Evolutionary conservation across 192 early-diverging fungal genomes (phyloP).

Genomic region (Globomyces pollinis-pini): DNA sequence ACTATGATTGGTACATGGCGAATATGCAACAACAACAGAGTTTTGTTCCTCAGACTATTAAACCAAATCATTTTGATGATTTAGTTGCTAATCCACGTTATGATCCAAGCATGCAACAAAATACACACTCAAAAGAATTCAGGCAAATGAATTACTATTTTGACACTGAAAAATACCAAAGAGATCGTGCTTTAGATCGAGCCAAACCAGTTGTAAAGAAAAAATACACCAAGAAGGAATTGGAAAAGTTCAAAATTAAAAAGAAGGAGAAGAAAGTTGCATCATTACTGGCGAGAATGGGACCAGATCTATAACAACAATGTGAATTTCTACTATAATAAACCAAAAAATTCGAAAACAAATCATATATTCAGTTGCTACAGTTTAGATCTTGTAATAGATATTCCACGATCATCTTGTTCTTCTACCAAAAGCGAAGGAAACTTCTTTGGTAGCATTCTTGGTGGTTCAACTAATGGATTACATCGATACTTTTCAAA

Average conservation of each 20-base stretch:
- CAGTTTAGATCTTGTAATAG: no score
- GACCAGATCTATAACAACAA: conserved; percentile 3
- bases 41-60: not conserved
- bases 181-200: not conserved
- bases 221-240: conserved; percentile 5
- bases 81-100: not conserved
- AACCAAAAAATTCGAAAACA: no score
- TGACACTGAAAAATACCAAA: conserved; percentile 9
- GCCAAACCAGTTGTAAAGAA: not conserved
- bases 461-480: conserved; percentile 18
- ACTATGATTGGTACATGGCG: conserved; percentile 11
- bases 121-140: not conserved
- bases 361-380: no score
- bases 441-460: conserved; percentile 33
- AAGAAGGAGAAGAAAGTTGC: conserved; percentile 7
- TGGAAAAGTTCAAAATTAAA: conserved; percentile 6
- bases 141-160: conserved; percentile 5
- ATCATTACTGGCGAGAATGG: conserved; percentile 5
- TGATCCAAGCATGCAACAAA: not conserved
- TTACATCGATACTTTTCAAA: conserved; percentile 15
- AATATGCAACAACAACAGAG: not conserved
- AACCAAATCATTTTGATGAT: not conserved
- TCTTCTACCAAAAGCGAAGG: conserved; percentile 27
- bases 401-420: conserved; percentile 38
- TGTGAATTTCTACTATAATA: no score